Evolutionary conservation across 169 alveolate species (phyloP), one percentile per base, ranked within the genome.

Genomic region (Plasmodium knowlesi): DNA sequence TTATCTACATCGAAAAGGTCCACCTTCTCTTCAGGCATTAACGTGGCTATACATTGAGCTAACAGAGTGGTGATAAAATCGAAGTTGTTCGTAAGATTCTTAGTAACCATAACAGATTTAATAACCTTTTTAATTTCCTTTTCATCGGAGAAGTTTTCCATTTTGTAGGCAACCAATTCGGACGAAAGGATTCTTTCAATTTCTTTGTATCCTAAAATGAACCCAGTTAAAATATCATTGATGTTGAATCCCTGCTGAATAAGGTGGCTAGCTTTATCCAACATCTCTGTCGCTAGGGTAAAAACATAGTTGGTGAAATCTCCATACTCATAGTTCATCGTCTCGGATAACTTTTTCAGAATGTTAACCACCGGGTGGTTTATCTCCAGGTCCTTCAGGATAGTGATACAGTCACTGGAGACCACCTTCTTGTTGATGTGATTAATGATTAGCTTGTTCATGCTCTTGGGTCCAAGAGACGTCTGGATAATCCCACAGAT

Each of bases 281-380:
- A 96, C 84, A 99, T 98, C 93, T 99, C 99, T 25, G 99, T 99
- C 30, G 99, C 99, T 32, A 99, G 92, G 30, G 99, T 97, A 91
- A 99, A 98, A 67, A 99, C 99, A 12, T 99, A 97, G 98, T 99
- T 99, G 57, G 99, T 98, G 82, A 99, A 99, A 93, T 99, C 99
- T 4, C 99, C 99, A 83, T 97, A 98, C 96, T 99, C 99, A 74
- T 95, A 97, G 83, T 99, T 99, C 98, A 98, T 98, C 92, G 99
- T 97, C 94, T 99, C 98, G 28, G 99, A 99, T n/a, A 99, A 99
- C 98, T 97, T 97, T 53, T 98, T 99, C 54, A 99, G 95, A 96
- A 99, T 97, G 96, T 99, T 99, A 19, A 99, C 99, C 39, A 99
- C 99, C 39, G 99, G 99, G 95, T 99, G 99, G 95, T 98, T 98